Evolutionary conservation across 2,329 filamentous ascomycete genomes (phyloP), one percentile per base, ranked within the genome.

Genomic region (Cladophialophora yegresii): DNA sequence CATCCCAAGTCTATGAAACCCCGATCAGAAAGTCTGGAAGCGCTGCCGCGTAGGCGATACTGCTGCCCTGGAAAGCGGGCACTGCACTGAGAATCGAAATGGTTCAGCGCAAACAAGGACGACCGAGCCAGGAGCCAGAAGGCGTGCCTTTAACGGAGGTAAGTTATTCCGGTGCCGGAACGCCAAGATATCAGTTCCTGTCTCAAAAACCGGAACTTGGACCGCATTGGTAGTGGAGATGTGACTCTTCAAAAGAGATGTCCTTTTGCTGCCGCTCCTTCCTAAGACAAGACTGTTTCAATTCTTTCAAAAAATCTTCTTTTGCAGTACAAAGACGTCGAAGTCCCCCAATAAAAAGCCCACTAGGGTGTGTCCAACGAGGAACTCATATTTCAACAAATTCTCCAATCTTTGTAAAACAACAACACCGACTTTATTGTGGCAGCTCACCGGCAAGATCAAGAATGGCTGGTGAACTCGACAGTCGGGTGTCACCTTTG

Each of bases 401-500:
- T 20, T 9, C 10, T 16, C 16, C 33, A 13, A 28, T 10, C 5
- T 23, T 58, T 22, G 7, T 13, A n/a, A 13, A 13, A 36, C 40
- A 47, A 7, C 60, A 61, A n/a, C 16, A 9, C 40, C 57, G 36
- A 45, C 55, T 33, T 23, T 59, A 62, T 47, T 64, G 22, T 16
- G 33, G 23, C 54, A 20, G 45, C 45, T 40, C 58, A 23, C 26
- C 49, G 22, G 12, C 50, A 53, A 54, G 23, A 20, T 54, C n/a
- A 50, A 65, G 30, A 20, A 68, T 68, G 66, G 61, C 64, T 10
- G 63, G 43, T 22, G 58, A 64, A 36, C 40, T 65, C 26, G 54
- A 61, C 26, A 57, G 62, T 13, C 57, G 62, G 30, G 49, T 64
- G 54, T 54, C 62, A 32, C 60, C 61, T 78, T 75, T 71, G 71